Conservation (phyloP, 2,329 filamentous ascomycete species). For the Aspergillus sp. region DNA sequence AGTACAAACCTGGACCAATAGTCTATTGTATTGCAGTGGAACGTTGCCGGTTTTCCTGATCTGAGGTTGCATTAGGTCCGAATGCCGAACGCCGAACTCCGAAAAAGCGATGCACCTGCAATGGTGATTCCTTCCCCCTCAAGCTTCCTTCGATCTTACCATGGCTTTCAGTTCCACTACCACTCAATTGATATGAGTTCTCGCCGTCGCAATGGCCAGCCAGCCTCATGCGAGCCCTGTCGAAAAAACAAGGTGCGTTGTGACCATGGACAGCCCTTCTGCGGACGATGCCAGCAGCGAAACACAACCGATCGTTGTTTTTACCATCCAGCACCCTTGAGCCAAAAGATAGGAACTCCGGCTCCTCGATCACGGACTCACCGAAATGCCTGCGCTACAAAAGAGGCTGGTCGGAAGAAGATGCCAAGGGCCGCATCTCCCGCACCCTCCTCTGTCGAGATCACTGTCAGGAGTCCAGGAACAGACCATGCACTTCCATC, state of each 20-base stretch:
- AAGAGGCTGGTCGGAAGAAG: neutral
- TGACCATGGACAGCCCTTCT: slow-evolving; percentile 34
- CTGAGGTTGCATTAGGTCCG: neutral
- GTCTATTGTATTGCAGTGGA: neutral
- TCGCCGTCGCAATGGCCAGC: slow-evolving; percentile 36
- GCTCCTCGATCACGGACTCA: neutral
- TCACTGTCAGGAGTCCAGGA: slow-evolving; percentile 7
- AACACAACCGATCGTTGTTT: slow-evolving; percentile 29
- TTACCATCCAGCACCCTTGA: slow-evolving; percentile 40
- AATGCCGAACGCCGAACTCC: slow-evolving; percentile 14
- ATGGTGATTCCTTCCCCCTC: neutral
- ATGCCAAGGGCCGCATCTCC: neutral
- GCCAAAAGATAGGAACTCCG: slow-evolving; percentile 10
- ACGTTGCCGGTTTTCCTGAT: neutral
- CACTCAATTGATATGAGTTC: slow-evolving; percentile 15
- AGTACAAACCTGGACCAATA: too few relatives aligned
- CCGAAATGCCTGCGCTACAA: neutral
- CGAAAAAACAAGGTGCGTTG: slow-evolving; percentile 39
- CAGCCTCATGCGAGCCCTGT: slow-evolving; percentile 39
- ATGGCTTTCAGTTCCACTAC: neutral
- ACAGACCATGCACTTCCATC: slow-evolving; percentile 25
- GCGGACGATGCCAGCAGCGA: slow-evolving; percentile 34
- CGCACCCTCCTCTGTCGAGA: slow-evolving; percentile 11
- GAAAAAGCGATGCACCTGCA: neutral
- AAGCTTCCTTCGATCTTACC: neutral